A percentile compares a stretch with the other conserved stretches of the same genome.
Evolutionary conservation across 2,329 filamentous ascomycete genomes (phyloP).

Genomic region (Verticillium tricorpus): DNA sequence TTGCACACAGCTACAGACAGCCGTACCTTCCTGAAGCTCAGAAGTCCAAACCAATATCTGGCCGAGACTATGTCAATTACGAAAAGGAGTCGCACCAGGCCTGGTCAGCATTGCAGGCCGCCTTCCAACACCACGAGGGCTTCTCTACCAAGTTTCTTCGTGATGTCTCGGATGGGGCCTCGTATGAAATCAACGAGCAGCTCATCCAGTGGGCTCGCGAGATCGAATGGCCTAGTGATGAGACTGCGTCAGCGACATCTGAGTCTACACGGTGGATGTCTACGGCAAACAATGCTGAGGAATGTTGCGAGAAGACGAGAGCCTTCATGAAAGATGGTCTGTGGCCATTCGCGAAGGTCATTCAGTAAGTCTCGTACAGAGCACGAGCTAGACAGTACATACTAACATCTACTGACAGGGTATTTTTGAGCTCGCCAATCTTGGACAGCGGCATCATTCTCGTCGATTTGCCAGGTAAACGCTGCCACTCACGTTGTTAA

Average conservation of each 20-base stretch:
- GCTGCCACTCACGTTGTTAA: too few relatives aligned
- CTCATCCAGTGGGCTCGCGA: slow-evolving; percentile 22
- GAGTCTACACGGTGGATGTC: slow-evolving; percentile 20
- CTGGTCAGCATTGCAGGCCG: slow-evolving; percentile 30
- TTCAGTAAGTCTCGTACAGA: slow-evolving; percentile 17
- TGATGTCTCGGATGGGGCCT: slow-evolving; percentile 21
- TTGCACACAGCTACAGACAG: slow-evolving; percentile 26
- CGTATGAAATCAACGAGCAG: slow-evolving; percentile 17
- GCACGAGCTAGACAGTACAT: not conserved
- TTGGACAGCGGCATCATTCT: slow-evolving; percentile 27
- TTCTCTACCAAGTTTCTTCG: slow-evolving; percentile 17
- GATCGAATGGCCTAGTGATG: slow-evolving; percentile 24
- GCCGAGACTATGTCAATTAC: slow-evolving; percentile 19
- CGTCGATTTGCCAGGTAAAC: slow-evolving; percentile 28
- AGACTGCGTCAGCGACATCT: not conserved
- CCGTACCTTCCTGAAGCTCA: slow-evolving; percentile 18
- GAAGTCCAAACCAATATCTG: slow-evolving; percentile 14
- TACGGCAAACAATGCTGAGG: slow-evolving; percentile 22
- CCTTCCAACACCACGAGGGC: slow-evolving; percentile 22
- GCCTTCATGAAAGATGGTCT: slow-evolving; percentile 26
- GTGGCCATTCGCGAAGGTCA: slow-evolving; percentile 31
- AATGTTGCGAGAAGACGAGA: slow-evolving; percentile 23
- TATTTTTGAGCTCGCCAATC: slow-evolving; percentile 24
- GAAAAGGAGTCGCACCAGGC: slow-evolving; percentile 31
- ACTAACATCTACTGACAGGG: slow-evolving; percentile 9